Base-by-base conservation (phyloP, 106 monocot genomes). In the Posidonia australis region DNA sequence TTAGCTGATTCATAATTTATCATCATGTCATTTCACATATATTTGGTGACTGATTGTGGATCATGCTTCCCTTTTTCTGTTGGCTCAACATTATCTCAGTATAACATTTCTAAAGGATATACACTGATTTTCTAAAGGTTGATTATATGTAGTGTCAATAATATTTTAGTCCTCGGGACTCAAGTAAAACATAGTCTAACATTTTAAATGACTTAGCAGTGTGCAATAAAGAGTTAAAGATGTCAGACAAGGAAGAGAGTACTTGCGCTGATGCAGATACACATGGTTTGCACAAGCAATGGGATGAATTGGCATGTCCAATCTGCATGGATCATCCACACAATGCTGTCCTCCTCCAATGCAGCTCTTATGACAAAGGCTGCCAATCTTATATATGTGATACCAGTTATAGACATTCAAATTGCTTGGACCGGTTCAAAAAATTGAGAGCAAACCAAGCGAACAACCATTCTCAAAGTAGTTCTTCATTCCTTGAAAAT, bases 311-410 rank as follows among this genome's bases (percentile, higher is more conserved):
- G 58, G 72, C 73, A 32, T 93, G 93, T 63, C 85, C 93, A 22
- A 86, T 93, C 55, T 93, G 93, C 69, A 81, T 93, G 83, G 93
- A 93, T 36, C 86, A 93, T 70, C 93, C 93, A 5, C 93, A 93
- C 63, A 93, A 93, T 57, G 86, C 86, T 30, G 89, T 93, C 26
- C 93, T 81, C 21, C 75, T 93, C 1, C 23, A 83, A 14, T 93
- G 93, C 69, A 71, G 64, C 47, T 86, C 88, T 13, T 66, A 82
- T 60, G 79, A 89, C 2, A 86, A 86, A 45, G 90, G 90, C 22
- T 93, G 93, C 69, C 72, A 83, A 67, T 79, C 81, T 21, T 89
- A 85, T 68, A 86, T 93, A 14, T 93, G 93, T 57, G 88, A 93
- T 62, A 93, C 93, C 31, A 93, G 89, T 64, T 85, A 89, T 26